These are phyloP conservation scores for Leccinum boreale DNA, from an alignment of 768 basidiomycete species.

Conservation along the genomic window DNA sequence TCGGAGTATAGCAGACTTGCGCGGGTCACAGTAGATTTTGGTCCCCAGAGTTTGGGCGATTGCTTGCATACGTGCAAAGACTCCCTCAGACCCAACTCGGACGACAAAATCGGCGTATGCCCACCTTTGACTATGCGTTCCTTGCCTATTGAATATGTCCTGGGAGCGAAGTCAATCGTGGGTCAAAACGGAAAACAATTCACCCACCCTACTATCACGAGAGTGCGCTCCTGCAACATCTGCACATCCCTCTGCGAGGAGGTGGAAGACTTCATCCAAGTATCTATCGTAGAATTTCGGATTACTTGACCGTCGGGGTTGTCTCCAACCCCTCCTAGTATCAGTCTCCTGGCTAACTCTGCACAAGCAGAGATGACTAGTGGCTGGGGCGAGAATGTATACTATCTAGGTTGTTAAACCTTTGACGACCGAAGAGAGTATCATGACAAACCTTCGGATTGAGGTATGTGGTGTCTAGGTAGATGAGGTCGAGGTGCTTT, in stretches of 20 bases:
- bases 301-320: conserved; percentile 22
- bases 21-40: conserved; percentile 86
- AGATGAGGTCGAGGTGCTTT: conserved; percentile 81
- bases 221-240: conserved; percentile 36
- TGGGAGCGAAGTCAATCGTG: conserved; percentile 27
- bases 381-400: conserved; percentile 95
- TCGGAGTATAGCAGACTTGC: conserved; percentile 77
- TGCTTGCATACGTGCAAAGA: conserved; percentile 44
- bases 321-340: conserved; percentile 37
- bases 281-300: conserved; percentile 41
- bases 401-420: conserved; percentile 41
- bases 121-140: conserved; percentile 95
- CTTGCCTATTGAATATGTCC: conserved; percentile 97
- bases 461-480: conserved; percentile 95
- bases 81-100: background rate
- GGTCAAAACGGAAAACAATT: background rate
- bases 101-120: background rate
- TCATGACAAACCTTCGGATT: conserved; percentile 64
- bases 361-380: conserved; percentile 92
- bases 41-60: conserved; percentile 78
- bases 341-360: conserved; percentile 64
- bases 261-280: conserved; percentile 44
- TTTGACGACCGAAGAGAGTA: background rate
- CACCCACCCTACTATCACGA: conserved; percentile 73
- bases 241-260: conserved; percentile 33